Evolutionary conservation across 495 filamentous ascomycete species (phyloP), one percentile per base, ranked within the genome.

Genomic region (Penicillium mononematosum): DNA sequence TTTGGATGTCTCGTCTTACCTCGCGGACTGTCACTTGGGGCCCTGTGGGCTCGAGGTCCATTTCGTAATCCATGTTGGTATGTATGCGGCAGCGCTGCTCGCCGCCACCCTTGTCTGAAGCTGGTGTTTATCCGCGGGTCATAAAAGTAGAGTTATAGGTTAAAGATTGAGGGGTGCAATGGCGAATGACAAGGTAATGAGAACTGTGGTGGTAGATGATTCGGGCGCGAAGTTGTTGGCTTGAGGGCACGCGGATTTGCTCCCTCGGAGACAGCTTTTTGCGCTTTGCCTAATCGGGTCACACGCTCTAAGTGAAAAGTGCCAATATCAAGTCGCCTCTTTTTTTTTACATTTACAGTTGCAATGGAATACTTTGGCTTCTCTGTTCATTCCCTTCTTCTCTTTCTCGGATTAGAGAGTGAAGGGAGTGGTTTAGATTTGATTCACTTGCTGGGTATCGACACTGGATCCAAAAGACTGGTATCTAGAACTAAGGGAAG

Each of bases 21-120:
- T 86, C 84, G 60, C 86, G 85, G 52, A 90, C 87, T 63, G 87
- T 88, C 53, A 90, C 82, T 58, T 83, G 80, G 22, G 86, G 85
- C 58, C 86, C 86, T 29, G 78, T 69, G 68, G 84, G 77, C 76
- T 89, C 86, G 61, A 81, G 79, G 56, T 81, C 79, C 80, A 88
- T 84, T 64, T 88, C 85, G 70, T 87, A 89, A 55, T 88, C 85
- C 86, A 88, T 87, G 55, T 20, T 67, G 63, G 46, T 59, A 39
- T 61, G 42, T 45, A 50, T 53, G 52, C 61, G 55, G 71, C 66
- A 62, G 68, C 68, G 62, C 59, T 62, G 59, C 50, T 61, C 55
- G 59, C 67, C 49, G 59, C 65, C 55, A 58, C 57, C 49, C 59
- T 60, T 32, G 27, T 68, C 46, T 48, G 48, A 36, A 42, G 32